Evolutionary conservation across 306 rosid genomes (phyloP).

Genomic region (Prunus kanzakura): DNA sequence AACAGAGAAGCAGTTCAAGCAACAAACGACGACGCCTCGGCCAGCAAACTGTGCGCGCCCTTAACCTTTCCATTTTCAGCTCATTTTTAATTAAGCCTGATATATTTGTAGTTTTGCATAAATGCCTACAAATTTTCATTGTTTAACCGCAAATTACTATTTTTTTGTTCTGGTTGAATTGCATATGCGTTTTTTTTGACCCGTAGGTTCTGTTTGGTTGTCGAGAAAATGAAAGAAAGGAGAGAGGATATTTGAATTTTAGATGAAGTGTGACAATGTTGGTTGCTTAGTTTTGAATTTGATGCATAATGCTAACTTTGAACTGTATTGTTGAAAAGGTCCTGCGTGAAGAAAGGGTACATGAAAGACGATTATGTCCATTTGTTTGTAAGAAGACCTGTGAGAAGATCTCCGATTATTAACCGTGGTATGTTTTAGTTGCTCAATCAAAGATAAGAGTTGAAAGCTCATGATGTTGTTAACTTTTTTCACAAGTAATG

Average conservation of each 20-base stretch:
- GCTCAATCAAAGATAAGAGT: not conserved
- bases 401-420: conserved; percentile 92
- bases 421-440: conserved; percentile 65
- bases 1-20: conserved; percentile 64
- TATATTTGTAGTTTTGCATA: not conserved
- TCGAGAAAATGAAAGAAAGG: not conserved
- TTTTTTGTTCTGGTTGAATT: not conserved
- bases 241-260: not conserved
- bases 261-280: not conserved
- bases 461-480: not conserved
- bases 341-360: conserved; percentile 92
- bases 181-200: not conserved
- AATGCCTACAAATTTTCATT: not conserved
- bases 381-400: conserved; percentile 79
- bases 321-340: conserved; percentile 45
- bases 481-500: not conserved
- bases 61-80: not conserved
- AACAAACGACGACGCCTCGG: conserved; percentile 77
- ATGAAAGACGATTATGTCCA: conserved; percentile 89
- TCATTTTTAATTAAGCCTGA: not conserved
- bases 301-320: conserved; percentile 11
- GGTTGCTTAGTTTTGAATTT: not conserved
- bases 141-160: not conserved
- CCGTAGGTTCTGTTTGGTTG: not conserved
- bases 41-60: conserved; percentile 57